These are phyloP conservation scores for Aspergillus kassunensis DNA, from an alignment of 495 filamentous ascomycete genomes.

Conservation along the genomic window DNA sequence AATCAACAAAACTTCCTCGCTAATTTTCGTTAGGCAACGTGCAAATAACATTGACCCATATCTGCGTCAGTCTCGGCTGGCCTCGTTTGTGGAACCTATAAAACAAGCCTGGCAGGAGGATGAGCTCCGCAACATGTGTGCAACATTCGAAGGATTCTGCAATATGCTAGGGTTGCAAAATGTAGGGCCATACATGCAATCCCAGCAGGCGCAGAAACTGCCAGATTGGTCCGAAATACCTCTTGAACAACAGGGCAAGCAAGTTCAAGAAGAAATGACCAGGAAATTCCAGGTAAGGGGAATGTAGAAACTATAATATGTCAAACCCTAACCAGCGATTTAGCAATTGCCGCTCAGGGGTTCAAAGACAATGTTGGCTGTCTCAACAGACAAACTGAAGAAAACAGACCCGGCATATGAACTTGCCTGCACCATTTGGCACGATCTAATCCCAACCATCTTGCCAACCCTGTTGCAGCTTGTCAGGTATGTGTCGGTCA, in stretches of 20 bases:
- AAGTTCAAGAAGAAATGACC: constrained; percentile 68
- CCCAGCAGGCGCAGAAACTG: constrained; percentile 67
- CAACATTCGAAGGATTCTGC: constrained; percentile 77
- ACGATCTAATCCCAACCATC: constrained; percentile 74
- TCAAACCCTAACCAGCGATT: constrained; percentile 7
- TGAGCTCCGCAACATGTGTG: constrained; percentile 60
- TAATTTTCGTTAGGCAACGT: constrained; percentile 82
- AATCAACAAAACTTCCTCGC: too few species aligned
- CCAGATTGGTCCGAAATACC: constrained; percentile 75
- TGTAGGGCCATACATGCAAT: constrained; percentile 73
- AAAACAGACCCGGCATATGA: constrained; percentile 62
- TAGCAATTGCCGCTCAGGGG: constrained; percentile 73
- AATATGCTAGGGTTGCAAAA: constrained; percentile 71
- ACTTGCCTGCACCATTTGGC: constrained; percentile 74
- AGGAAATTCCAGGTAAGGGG: constrained; percentile 58
- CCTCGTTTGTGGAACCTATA: constrained; percentile 72
- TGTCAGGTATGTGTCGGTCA: constrained; percentile 53
- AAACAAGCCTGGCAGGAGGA: constrained; percentile 75
- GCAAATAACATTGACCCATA: constrained; percentile 67
- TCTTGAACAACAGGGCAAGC: constrained; percentile 74
- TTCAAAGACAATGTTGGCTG: constrained; percentile 85
- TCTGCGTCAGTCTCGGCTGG: constrained; percentile 59
- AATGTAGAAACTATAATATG: too few species aligned
- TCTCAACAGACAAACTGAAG: constrained; percentile 83
- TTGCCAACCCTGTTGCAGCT: constrained; percentile 84